Percentiles rank a stretch among this genome's conserved stretches.
These are phyloP conservation scores for Trichophyton verrucosum DNA, from an alignment of 2,329 filamentous ascomycete genomes.

Conservation along the genomic window DNA sequence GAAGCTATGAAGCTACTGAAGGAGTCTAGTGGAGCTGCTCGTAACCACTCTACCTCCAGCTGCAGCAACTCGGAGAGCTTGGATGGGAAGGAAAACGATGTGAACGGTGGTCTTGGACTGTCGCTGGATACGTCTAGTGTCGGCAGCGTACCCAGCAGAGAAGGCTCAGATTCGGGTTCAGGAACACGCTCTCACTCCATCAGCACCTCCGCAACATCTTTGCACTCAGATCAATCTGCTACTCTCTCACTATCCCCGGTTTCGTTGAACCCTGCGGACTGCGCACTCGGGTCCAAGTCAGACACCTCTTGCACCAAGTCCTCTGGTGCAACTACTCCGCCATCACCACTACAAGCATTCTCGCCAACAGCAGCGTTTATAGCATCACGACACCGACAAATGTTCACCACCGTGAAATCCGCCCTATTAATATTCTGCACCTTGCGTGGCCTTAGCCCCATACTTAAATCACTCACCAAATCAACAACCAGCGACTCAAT, in stretches of 20 bases:
- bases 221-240: slow-evolving; percentile 34
- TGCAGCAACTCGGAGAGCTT: background rate
- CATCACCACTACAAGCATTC: slow-evolving; percentile 18
- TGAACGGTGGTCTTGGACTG: slow-evolving; percentile 33
- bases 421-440: slow-evolving; percentile 87
- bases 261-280: slow-evolving; percentile 18
- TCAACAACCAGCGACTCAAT: slow-evolving; percentile 91
- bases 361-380: slow-evolving; percentile 24
- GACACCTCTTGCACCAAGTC: background rate
- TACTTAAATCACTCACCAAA: slow-evolving; percentile 87
- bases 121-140: slow-evolving; percentile 28
- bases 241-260: slow-evolving; percentile 17
- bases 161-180: slow-evolving; percentile 21
- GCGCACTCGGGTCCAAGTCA: slow-evolving; percentile 24
- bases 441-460: slow-evolving; percentile 80
- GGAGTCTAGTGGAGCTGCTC: background rate
- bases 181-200: slow-evolving; percentile 34
- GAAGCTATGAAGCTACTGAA: slow-evolving; percentile 13
- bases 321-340: background rate
- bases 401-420: slow-evolving; percentile 76
- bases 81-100: slow-evolving; percentile 18
- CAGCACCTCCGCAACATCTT: slow-evolving; percentile 45
- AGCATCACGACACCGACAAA: slow-evolving; percentile 47
- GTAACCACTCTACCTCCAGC: background rate
- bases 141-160: slow-evolving; percentile 20